A percentile compares a stretch with the other conserved stretches of the same genome.
These are phyloP conservation scores for Tricholoma furcatifolium DNA, from an alignment of 768 basidiomycete species.

Conservation along the genomic window DNA sequence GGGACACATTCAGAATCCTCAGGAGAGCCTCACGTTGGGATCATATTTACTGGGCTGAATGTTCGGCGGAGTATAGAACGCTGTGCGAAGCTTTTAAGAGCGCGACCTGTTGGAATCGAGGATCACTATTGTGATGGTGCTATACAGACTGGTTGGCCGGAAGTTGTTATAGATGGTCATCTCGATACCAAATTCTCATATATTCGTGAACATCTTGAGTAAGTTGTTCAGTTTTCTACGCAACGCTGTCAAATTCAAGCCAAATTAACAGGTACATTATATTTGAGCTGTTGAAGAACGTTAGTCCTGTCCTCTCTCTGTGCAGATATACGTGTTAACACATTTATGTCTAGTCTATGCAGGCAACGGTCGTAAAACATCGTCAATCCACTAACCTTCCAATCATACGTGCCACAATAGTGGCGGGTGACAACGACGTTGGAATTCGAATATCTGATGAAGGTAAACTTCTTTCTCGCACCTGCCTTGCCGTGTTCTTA, in stretches of 20 bases:
- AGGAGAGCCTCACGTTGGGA: constrained; percentile 70
- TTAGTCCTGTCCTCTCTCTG: constrained; percentile 33
- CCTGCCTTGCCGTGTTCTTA: constrained; percentile 3
- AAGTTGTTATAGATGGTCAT: constrained; percentile 74
- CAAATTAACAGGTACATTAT: constrained; percentile 63
- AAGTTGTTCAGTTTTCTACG: constrained; percentile 20
- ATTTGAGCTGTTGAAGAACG: constrained; percentile 90
- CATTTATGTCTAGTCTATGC: constrained; percentile 56
- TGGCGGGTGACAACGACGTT: constrained; percentile 70
- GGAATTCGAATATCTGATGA: constrained; percentile 88
- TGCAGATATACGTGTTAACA: neutral
- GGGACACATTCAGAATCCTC: constrained; percentile 31
- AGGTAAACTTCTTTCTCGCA: constrained; percentile 41
- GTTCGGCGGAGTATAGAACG: constrained; percentile 69
- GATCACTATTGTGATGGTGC: constrained; percentile 30
- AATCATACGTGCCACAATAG: constrained; percentile 74
- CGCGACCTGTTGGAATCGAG: constrained; percentile 44
- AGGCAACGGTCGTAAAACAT: constrained; percentile 60
- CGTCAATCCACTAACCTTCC: constrained; percentile 43
- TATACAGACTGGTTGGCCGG: constrained; percentile 45
- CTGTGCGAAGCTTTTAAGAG: constrained; percentile 57
- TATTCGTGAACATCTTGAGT: constrained; percentile 87
- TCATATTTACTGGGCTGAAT: constrained; percentile 77
- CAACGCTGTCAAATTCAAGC: neutral
- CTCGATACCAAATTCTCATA: constrained; percentile 72